Conservation (phyloP, 441 rosid species). For the Pelargonium myrrhifolium region DNA sequence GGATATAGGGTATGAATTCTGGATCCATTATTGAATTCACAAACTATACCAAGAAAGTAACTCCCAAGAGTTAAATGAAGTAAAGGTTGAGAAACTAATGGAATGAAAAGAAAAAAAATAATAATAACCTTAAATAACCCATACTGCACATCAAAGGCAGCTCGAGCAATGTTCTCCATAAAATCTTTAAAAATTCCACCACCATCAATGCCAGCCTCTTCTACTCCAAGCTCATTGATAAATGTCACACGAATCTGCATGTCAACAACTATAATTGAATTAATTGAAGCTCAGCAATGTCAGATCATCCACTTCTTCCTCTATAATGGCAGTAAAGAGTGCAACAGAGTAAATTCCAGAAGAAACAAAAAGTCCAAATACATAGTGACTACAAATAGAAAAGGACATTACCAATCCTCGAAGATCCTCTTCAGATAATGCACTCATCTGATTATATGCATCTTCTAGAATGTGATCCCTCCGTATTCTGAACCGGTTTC, state of each 20-base stretch:
- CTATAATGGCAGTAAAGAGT: conserved; percentile 10
- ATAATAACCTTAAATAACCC: conserved; percentile 97
- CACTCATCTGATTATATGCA: conserved; percentile 96
- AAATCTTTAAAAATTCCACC: conserved; percentile 99
- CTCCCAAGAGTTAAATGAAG: conserved; percentile 5
- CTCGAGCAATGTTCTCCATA: conserved; percentile 95
- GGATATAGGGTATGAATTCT: neutral
- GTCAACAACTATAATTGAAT: conserved; percentile 24
- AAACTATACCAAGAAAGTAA: neutral
- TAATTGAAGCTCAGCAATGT: conserved; percentile 11
- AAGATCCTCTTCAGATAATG: conserved; percentile 91
- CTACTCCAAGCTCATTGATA: conserved; percentile 97
- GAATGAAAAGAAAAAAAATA: conserved; percentile 11
- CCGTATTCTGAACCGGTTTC: conserved; percentile 86
- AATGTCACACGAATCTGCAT: conserved; percentile 91
- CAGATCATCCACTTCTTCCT: conserved; percentile 3
- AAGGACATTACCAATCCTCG: conserved; percentile 62
- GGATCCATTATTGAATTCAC: neutral
- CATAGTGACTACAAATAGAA: conserved; percentile 16
- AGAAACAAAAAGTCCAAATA: neutral
- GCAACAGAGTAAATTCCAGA: conserved; percentile 14
- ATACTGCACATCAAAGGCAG: conserved; percentile 96
- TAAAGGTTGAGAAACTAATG: neutral
- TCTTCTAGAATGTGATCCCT: conserved; percentile 95
- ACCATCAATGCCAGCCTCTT: conserved; percentile 99